Conservation (phyloP, 2,329 filamentous ascomycete species). For the Penicillium sp. region DNA sequence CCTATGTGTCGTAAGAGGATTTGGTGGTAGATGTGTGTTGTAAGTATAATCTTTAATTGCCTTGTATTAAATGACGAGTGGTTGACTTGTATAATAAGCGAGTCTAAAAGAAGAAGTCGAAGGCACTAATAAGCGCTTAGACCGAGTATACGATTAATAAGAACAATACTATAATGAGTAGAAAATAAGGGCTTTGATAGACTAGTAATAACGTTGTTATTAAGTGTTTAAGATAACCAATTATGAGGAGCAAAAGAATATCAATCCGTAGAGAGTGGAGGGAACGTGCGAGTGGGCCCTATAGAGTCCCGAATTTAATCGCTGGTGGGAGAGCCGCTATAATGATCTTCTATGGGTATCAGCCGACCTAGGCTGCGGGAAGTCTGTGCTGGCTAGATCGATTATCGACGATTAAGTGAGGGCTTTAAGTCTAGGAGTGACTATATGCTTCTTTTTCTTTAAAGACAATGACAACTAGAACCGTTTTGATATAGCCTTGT, state of each 20-base stretch:
- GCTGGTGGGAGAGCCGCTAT: conserved; percentile 25
- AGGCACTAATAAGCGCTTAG: conserved; percentile 1
- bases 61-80: no score
- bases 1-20: conserved; percentile 7
- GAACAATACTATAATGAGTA: conserved; percentile 6
- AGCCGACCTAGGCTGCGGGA: conserved; percentile 45
- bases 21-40: background rate
- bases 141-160: conserved; percentile 8
- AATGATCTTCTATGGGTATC: conserved; percentile 42
- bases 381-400: conserved; percentile 40
- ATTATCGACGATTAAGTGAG: conserved; percentile 28
- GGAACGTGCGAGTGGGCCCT: conserved; percentile 41
- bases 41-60: background rate
- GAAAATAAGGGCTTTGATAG: background rate
- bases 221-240: conserved; percentile 26
- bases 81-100: no score
- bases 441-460: conserved; percentile 43
- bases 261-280: conserved; percentile 27
- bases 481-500: conserved; percentile 31
- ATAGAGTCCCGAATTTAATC: conserved; percentile 25
- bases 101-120: background rate
- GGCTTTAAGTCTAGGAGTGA: background rate
- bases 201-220: conserved; percentile 24
- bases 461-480: conserved; percentile 40
- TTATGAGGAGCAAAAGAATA: conserved; percentile 34